Evolutionary conservation across 306 rosid species (phyloP).

Genomic region (Quercus dentata): DNA sequence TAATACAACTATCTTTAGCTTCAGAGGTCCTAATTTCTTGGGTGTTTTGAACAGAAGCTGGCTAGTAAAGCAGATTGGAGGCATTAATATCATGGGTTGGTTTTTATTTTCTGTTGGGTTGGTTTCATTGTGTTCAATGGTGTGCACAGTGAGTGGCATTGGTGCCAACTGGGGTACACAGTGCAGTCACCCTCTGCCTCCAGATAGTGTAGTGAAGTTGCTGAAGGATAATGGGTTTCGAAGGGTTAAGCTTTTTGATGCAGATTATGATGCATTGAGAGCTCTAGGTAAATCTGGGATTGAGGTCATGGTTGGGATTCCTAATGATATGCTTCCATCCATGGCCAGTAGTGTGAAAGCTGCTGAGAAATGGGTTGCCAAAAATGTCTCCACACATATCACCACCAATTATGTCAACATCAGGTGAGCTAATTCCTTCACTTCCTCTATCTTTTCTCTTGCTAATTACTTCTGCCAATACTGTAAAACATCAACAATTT

Average conservation of each 20-base stretch:
- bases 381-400: slow-evolving; percentile 48
- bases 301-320: slow-evolving; percentile 58
- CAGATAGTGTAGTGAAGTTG: slow-evolving; percentile 40
- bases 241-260: slow-evolving; percentile 57
- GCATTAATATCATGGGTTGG: background rate
- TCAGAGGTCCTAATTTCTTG: too few relatives aligned
- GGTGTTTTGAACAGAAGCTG: background rate
- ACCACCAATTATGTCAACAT: slow-evolving; percentile 39
- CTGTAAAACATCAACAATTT: background rate
- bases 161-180: slow-evolving; percentile 67
- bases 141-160: slow-evolving; percentile 31
- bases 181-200: slow-evolving; percentile 40
- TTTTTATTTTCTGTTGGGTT: background rate
- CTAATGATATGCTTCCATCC: slow-evolving; percentile 48
- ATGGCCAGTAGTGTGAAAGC: slow-evolving; percentile 44
- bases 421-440: slow-evolving; percentile 24
- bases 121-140: slow-evolving; percentile 9
- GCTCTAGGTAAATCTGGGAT: slow-evolving; percentile 38
- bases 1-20: too few relatives aligned
- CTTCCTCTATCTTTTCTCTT: background rate
- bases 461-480: background rate
- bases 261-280: slow-evolving; percentile 39
- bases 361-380: slow-evolving; percentile 55
- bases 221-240: slow-evolving; percentile 38
- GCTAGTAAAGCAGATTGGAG: background rate